Evolutionary conservation across 768 basidiomycete species (phyloP).

Genomic region (Asterophora lycoperdoides): DNA sequence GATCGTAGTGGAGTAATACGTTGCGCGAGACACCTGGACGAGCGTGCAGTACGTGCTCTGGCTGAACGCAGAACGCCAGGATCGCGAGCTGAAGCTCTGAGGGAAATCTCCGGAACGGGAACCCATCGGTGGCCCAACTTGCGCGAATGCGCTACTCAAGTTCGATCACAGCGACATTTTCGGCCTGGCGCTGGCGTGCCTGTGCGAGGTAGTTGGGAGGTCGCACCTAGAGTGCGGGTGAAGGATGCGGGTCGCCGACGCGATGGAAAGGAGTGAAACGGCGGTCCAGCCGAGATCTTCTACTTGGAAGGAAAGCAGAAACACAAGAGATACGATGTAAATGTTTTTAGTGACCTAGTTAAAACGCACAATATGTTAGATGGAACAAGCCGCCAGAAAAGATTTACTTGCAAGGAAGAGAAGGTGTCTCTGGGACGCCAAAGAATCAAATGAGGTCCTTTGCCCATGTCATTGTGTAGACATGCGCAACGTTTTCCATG

Average conservation of each 20-base stretch:
- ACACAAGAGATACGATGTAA: not conserved
- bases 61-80: constrained; percentile 25
- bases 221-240: not conserved
- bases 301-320: constrained; percentile 10
- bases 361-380: not conserved
- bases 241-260: constrained; percentile 9
- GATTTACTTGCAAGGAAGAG: not conserved
- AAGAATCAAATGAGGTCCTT: not conserved
- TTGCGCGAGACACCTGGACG: constrained; percentile 27
- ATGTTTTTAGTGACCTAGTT: not conserved
- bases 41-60: constrained; percentile 29
- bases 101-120: constrained; percentile 29
- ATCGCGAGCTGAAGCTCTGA: constrained; percentile 29
- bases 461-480: not conserved
- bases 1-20: constrained; percentile 29
- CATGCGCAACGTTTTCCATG: not conserved
- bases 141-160: constrained; percentile 20
- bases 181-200: constrained; percentile 17
- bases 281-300: constrained; percentile 15
- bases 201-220: constrained; percentile 18
- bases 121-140: constrained; percentile 13
- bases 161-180: constrained; percentile 16
- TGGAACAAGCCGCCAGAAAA: not conserved
- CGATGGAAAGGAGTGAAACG: constrained; percentile 11
- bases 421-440: not conserved